These are phyloP conservation scores for Inonotus hispidus DNA, from an alignment of 1,284 basidiomycete species.

Conservation along the genomic window DNA sequence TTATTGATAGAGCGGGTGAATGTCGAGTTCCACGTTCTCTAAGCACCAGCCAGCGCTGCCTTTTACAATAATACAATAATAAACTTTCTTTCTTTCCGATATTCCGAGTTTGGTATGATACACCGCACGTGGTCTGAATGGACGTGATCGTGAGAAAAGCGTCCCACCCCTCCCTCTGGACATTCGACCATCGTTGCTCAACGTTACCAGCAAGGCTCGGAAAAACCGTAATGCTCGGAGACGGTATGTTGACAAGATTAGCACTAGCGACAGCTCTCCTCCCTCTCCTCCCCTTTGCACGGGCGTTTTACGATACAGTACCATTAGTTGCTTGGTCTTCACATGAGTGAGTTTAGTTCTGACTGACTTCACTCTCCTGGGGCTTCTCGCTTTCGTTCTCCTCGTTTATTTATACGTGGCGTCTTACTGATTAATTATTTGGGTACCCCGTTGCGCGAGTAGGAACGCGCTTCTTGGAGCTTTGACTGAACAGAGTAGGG, in stretches of 20 bases:
- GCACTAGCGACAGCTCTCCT: background rate
- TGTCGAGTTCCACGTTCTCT: too few relatives aligned
- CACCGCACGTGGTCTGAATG: too few relatives aligned
- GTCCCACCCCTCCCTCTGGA: too few relatives aligned
- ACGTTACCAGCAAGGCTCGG: too few relatives aligned
- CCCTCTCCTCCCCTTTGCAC: slow-evolving; percentile 30
- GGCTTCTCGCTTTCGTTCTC: background rate
- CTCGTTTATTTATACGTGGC: background rate
- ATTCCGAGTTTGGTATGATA: too few relatives aligned
- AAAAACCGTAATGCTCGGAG: background rate
- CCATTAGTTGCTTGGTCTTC: slow-evolving; percentile 72
- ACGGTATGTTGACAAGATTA: background rate
- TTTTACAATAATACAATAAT: too few relatives aligned
- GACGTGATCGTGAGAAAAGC: background rate
- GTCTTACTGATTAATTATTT: background rate
- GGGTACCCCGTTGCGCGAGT: too few relatives aligned
- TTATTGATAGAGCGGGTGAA: too few relatives aligned
- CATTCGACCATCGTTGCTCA: too few relatives aligned
- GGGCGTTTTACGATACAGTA: slow-evolving; percentile 53
- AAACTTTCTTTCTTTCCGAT: too few relatives aligned
- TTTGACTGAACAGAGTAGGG: background rate
- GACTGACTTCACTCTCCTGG: background rate
- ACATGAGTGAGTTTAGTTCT: slow-evolving; percentile 35
- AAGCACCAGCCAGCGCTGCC: too few relatives aligned
- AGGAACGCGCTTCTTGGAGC: slow-evolving; percentile 4